phyloP scores from a whole-genome alignment of 2,329 filamentous ascomycete species.

The Capronia epimyces region DNA sequence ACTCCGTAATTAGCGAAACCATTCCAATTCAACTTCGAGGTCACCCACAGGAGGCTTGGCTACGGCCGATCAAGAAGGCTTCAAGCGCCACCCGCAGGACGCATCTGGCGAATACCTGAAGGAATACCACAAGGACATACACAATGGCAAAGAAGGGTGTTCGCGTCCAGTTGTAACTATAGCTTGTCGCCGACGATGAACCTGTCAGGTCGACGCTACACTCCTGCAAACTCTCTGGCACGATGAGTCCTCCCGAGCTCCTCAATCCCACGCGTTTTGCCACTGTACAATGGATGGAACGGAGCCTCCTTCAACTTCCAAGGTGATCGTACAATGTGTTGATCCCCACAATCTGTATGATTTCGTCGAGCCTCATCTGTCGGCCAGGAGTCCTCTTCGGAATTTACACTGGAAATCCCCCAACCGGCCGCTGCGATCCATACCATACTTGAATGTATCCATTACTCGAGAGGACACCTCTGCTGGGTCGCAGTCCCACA shows the following conservation, averaged over 20 bases:
- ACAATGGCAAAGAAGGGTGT: too few species aligned
- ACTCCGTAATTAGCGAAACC: too few species aligned
- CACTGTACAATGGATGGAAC: constrained; percentile 25
- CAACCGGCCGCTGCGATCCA: constrained; percentile 82
- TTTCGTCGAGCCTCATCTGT: constrained; percentile 69
- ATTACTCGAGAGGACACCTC: constrained; percentile 60
- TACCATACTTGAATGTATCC: constrained; percentile 85
- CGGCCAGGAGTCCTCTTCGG: constrained; percentile 72
- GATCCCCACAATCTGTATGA: constrained; percentile 87
- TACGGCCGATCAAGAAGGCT: not conserved
- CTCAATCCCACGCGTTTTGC: constrained; percentile 3
- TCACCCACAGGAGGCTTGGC: not conserved
- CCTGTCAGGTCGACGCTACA: not conserved
- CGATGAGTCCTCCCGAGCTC: constrained; percentile 17
- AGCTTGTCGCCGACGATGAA: constrained; percentile 7
- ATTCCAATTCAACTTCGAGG: not conserved
- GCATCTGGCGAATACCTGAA: not conserved
- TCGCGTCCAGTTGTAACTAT: not conserved
- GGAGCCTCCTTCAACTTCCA: constrained; percentile 30
- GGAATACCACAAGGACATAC: not conserved
- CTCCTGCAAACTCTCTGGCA: constrained; percentile 10
- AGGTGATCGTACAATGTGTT: constrained; percentile 90
- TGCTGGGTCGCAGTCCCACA: constrained; percentile 33
- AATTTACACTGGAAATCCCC: constrained; percentile 98
- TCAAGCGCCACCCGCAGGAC: not conserved